phyloP scores from a whole-genome alignment of 768 basidiomycete genomes.

The Cystobasidiopsis lactophilus region DNA sequence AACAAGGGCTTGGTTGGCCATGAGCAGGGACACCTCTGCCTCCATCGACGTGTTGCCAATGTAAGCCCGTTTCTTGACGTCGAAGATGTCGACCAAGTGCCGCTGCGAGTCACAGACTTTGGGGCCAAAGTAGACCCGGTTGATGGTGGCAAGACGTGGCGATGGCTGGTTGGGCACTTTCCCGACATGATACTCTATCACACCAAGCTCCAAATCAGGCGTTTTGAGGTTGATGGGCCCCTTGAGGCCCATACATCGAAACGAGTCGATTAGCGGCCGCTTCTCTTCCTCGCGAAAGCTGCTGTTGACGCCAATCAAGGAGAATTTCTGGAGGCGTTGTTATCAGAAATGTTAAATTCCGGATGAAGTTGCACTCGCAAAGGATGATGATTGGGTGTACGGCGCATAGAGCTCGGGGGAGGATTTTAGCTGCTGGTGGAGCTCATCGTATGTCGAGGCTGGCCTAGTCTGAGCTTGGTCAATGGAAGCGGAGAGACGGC shows the following conservation, averaged over 20 bases:
- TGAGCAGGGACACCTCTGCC: slow-evolving; percentile 75
- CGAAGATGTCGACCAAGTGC: slow-evolving; percentile 42
- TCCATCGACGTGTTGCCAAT: slow-evolving; percentile 98
- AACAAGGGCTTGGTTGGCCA: slow-evolving; percentile 66
- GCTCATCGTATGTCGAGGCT: slow-evolving; percentile 42
- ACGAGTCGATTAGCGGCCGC: slow-evolving; percentile 26
- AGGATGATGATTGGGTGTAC: slow-evolving; percentile 3
- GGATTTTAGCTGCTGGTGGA: slow-evolving; percentile 35
- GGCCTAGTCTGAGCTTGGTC: slow-evolving; percentile 22
- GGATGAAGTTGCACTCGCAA: neutral
- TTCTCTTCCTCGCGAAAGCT: slow-evolving; percentile 6
- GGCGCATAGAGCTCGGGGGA: neutral
- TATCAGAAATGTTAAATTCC: neutral
- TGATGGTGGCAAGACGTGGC: too few species aligned
- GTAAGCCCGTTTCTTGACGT: slow-evolving; percentile 71
- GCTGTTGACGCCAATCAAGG: neutral
- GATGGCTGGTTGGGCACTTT: neutral
- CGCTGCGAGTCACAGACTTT: slow-evolving; percentile 25
- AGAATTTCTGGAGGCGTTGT: neutral
- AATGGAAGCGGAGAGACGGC: slow-evolving; percentile 1
- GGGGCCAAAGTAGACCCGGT: neutral
- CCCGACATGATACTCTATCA: slow-evolving; percentile 15
- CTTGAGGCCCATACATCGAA: slow-evolving; percentile 60
- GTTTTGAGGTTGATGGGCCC: slow-evolving; percentile 62
- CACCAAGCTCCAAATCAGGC: slow-evolving; percentile 13